These are phyloP conservation scores for Colletotrichum neosansevieriae DNA, from an alignment of 2,329 filamentous ascomycete genomes.

Conservation along the genomic window DNA sequence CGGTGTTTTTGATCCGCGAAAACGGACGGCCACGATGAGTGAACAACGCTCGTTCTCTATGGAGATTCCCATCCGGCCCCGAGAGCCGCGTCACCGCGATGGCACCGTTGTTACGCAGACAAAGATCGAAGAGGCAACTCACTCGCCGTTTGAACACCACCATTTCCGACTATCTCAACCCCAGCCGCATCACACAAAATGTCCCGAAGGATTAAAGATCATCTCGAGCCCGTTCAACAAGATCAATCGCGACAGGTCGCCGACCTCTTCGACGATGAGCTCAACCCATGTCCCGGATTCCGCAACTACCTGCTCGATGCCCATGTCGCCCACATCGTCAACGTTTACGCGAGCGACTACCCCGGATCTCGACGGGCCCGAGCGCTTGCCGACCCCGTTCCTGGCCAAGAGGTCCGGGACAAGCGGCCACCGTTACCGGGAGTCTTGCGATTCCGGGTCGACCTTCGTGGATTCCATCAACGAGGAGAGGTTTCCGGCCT, in stretches of 20 bases:
- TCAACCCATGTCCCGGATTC: constrained; percentile 54
- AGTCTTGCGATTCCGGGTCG: constrained; percentile 52
- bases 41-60: constrained; percentile 21
- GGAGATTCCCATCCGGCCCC: constrained; percentile 38
- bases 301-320: constrained; percentile 52
- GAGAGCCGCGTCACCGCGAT: constrained; percentile 37
- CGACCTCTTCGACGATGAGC: constrained; percentile 53
- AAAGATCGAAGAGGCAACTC: constrained; percentile 29
- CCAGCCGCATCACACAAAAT: constrained; percentile 27
- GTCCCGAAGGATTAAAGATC: constrained; percentile 38
- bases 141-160: constrained; percentile 28
- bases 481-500: constrained; percentile 35
- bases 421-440: constrained; percentile 31
- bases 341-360: constrained; percentile 41
- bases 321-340: constrained; percentile 41
- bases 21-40: constrained; percentile 19
- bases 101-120: constrained; percentile 10
- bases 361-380: constrained; percentile 37
- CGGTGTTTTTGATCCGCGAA: background rate
- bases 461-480: constrained; percentile 47
- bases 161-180: constrained; percentile 28
- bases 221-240: constrained; percentile 29
- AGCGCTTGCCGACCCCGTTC: constrained; percentile 33
- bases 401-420: constrained; percentile 21
- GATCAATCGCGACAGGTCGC: constrained; percentile 46